These are phyloP conservation scores for Fusarium sp. DNA, from an alignment of 2,329 filamentous ascomycete genomes.

Conservation along the genomic window DNA sequence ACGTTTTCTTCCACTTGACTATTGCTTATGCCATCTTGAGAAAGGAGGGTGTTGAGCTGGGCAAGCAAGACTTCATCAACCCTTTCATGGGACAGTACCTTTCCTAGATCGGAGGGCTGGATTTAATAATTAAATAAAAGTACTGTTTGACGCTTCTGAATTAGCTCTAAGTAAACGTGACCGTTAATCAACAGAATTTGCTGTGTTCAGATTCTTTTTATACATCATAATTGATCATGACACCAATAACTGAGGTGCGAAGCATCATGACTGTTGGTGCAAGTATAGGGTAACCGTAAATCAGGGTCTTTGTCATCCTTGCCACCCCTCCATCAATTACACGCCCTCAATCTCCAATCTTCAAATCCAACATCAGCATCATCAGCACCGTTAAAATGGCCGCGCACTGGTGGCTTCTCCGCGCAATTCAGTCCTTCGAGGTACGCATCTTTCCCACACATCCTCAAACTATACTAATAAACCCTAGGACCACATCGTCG, in stretches of 20 bases:
- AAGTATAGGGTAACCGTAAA: conserved; percentile 30
- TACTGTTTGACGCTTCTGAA: conserved; percentile 9
- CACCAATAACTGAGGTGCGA: neutral
- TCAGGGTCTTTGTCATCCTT: conserved; percentile 29
- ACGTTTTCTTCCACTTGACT: conserved; percentile 73
- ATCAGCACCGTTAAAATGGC: conserved; percentile 48
- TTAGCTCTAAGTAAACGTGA: neutral
- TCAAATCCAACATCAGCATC: neutral
- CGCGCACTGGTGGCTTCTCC: conserved; percentile 52
- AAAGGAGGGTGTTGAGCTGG: conserved; percentile 70
- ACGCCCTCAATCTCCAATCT: conserved; percentile 5
- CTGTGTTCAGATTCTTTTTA: neutral
- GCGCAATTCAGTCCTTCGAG: conserved; percentile 53
- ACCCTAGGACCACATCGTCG: conserved; percentile 52
- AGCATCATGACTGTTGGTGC: neutral
- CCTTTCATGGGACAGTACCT: conserved; percentile 51
- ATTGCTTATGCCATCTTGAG: conserved; percentile 72
- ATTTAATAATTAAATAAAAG: conserved; percentile 7
- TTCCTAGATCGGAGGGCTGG: neutral
- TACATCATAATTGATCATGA: neutral
- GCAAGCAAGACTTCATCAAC: conserved; percentile 68
- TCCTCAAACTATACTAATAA: conserved; percentile 22
- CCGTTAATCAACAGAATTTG: neutral
- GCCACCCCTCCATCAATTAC: conserved; percentile 36
- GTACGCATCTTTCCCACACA: conserved; percentile 19